These are phyloP conservation scores for Boletus reticuloceps DNA, from an alignment of 768 basidiomycete genomes.

Conservation along the genomic window DNA sequence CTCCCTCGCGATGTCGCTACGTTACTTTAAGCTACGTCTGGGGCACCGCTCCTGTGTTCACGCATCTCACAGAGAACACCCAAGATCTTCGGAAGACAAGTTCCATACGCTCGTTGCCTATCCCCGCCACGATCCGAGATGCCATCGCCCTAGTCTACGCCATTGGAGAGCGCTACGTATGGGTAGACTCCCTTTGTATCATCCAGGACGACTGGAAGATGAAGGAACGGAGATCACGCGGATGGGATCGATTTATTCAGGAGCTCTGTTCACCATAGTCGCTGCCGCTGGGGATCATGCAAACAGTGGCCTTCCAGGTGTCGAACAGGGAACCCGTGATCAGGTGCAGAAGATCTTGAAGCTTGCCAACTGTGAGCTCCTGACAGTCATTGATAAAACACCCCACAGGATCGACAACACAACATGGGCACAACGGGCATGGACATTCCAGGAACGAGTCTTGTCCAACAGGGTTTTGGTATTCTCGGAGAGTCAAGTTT, in stretches of 20 bases:
- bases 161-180: conserved; percentile 8
- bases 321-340: neutral
- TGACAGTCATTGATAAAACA: neutral
- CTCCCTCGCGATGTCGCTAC: conserved; percentile 19
- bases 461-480: conserved; percentile 14
- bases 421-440: conserved; percentile 12
- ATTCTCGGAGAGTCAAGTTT: conserved; percentile 18
- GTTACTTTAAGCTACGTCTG: neutral
- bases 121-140: conserved; percentile 24
- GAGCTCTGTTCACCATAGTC: too few relatives aligned
- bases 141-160: conserved; percentile 14
- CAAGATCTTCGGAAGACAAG: neutral
- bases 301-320: conserved; percentile 13
- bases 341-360: conserved; percentile 8
- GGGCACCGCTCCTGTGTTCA: conserved; percentile 12
- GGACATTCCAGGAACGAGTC: conserved; percentile 22
- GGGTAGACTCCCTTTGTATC: too few relatives aligned
- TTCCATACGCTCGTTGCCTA: neutral
- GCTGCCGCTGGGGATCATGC: too few relatives aligned
- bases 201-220: too few relatives aligned
- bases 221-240: too few relatives aligned
- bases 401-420: neutral
- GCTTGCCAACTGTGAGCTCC: conserved; percentile 5
- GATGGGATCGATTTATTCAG: too few relatives aligned
- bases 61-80: conserved; percentile 6